Conservation (phyloP, 2,329 filamentous ascomycete species). For the Trichoderma sp. region DNA sequence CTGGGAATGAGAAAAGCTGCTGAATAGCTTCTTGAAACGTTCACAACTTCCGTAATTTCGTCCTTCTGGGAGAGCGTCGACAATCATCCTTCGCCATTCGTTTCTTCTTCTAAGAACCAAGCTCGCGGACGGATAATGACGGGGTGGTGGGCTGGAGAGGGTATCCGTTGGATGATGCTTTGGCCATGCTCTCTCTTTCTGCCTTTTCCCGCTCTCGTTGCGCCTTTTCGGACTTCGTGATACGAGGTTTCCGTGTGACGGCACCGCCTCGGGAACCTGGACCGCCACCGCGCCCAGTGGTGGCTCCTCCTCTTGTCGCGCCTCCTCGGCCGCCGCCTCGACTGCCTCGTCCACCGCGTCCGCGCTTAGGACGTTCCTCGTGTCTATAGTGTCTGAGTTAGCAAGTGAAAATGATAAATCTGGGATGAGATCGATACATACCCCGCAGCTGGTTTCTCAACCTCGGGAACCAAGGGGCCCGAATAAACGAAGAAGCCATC, state of each 20-base stretch:
- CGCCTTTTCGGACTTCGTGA: slow-evolving; percentile 82
- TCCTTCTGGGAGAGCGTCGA: background rate
- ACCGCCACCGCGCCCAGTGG: slow-evolving; percentile 48
- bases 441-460: slow-evolving; percentile 65
- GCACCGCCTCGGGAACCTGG: slow-evolving; percentile 74
- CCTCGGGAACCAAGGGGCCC: slow-evolving; percentile 83
- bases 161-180: slow-evolving; percentile 39
- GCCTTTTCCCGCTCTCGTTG: slow-evolving; percentile 79
- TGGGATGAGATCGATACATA: slow-evolving; percentile 38
- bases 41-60: background rate
- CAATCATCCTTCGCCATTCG: background rate
- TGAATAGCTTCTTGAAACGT: background rate
- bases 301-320: slow-evolving; percentile 54
- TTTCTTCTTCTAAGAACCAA: slow-evolving; percentile 31
- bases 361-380: slow-evolving; percentile 71
- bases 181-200: slow-evolving; percentile 59
- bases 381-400: slow-evolving; percentile 50
- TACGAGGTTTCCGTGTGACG: slow-evolving; percentile 75
- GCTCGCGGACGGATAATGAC: slow-evolving; percentile 38
- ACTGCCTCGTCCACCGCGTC: slow-evolving; percentile 52
- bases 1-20: background rate
- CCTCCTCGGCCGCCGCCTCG: slow-evolving; percentile 60
- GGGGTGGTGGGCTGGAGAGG: slow-evolving; percentile 39
- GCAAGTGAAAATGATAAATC: background rate
- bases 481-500: slow-evolving; percentile 99